Base-by-base conservation (phyloP, 2,329 filamentous ascomycete genomes). In the Cryphonectria japonica region DNA sequence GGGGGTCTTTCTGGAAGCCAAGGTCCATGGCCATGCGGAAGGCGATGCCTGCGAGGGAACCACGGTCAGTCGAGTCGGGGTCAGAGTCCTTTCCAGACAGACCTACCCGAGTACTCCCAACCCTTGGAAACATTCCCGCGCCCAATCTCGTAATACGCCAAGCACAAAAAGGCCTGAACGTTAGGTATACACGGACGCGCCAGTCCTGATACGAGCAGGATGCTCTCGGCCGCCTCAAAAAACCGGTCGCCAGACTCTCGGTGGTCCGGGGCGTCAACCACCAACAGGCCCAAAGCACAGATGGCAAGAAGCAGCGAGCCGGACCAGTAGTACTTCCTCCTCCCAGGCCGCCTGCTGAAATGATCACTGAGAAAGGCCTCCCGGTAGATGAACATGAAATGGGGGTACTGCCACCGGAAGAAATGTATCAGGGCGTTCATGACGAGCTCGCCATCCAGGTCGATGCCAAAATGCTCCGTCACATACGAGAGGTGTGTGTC, bases 381-480 rank as follows among this genome's bases (percentile, higher is more conserved):
- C 0, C 77, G 75, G 39, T 78, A 78, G 2, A 78, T 75, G 60
- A 79, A 79, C 75, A 78, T 78, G 72, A 78, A 78, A n/a, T 79
- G 74, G 5, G 77, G 76, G 39, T 78, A 79, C 63, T 78, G 77
- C 73, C 74, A 77, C n/a, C 71, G 74, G 70, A 78, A 79, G 63
- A 78, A 78, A 1, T 74, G 72, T 32, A 74, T 64, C 0, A 79
- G 63, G 0, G 73, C 73, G 8, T 74, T 67, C 0, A 69, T 72
- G 26, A 78, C 72, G 2, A 74, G 62, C 19, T 74, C 70, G 19
- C 74, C 74, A 1, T 74, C 69, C 46, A 78, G 70, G 57, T 75
- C 67, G 62, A 76, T 77, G 5, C 74, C 75, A 9, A 77, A 75
- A n/a, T 76, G 76, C 13, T 72, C 66, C 16, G 74, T 66, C 7